Evolutionary conservation across 2,329 filamentous ascomycete genomes (phyloP), one percentile per base, ranked within the genome.

Genomic region (Colletotrichum tamarilloi): DNA sequence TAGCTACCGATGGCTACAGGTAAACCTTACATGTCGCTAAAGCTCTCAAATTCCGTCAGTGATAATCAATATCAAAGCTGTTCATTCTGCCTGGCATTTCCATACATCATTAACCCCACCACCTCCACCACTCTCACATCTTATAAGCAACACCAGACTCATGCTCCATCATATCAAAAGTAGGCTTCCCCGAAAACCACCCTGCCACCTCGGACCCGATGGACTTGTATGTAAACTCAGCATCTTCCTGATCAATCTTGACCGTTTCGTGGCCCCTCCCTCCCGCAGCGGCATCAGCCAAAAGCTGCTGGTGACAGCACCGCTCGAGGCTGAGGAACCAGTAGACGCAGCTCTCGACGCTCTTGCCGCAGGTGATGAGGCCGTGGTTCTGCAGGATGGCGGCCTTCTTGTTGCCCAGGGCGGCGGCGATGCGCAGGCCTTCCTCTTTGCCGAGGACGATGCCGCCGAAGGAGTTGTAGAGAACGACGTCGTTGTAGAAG

Each of bases 111-210:
- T 19, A 9, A 49, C 8, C 19, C 19, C 4, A 3, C 42, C 19
- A 7, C 22, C 24, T 14, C 14, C 7, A n/a, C 4, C 12, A 26
- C n/a, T 5, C 26, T 38, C 38, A 73, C 60, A 70, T 65, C 35
- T 73, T 73, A 11, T 73, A 73, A 19, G 32, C 52, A 1, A 62
- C n/a, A 3, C 72, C 72, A 5, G 68, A 72, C 22, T 74, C 72
- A 28, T 64, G 63, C 49, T 74, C 72, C 72, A 72, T 72, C 53
- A 94, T 82, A 83, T 94, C 92, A 82, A 95, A 95, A 75, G 92
- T 77, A 19, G 93, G 92, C 83, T 91, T 92, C 6, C 91, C 93
- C 77, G 87, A 91, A 79, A 95, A 95, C 86, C 89, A 94, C 0
- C 93, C 93, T 0, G 90, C 91, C 42, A 80, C 78, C 19, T 88